Evolutionary conservation across 2,329 filamentous ascomycete genomes (phyloP), one percentile per base, ranked within the genome.

Genomic region (Myriosclerotinia scirpicola): DNA sequence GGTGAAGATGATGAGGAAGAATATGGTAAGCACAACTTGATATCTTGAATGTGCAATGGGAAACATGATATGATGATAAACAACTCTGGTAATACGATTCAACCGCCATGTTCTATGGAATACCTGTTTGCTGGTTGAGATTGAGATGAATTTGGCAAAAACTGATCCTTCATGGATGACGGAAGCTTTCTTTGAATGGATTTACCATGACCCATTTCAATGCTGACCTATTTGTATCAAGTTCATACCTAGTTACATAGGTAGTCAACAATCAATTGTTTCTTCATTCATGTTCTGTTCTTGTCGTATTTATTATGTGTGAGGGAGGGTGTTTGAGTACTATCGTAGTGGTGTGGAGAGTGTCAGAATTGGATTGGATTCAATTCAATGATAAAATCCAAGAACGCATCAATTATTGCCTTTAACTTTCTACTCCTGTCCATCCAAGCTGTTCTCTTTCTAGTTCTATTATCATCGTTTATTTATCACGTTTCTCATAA

Each of bases 51-150:
- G 14, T 52, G n/a, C 15, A 20, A 40, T 58, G 11, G 59, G 50
- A 61, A 56, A 26, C 48, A 34, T 53, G 26, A 44, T 38, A 62
- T 76, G 74, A 76, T 54, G 73, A 79, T 67, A 76, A 69, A 71
- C 68, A 75, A 72, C 77, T 80, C 79, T 80, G 79, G 79, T 84
- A 85, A 84, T 79, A 81, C 78, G 78, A 85, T 77, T 80, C 79
- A 84, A 77, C 83, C 82, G 80, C 78, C 73, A 69, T 77, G 72
- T 72, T 65, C 26, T 11, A 53, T 71, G 70, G 68, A 48, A 48
- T 60, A 71, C 73, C 71, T 73, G 70, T 69, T 61, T 73, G 77
- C 80, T 80, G 82, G 83, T 83, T 79, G 80, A 79, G 77, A 75
- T 76, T 83, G 82, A 80, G 76, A 81, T 80, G 54, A 74, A 73